Base-by-base conservation (phyloP, 768 basidiomycete genomes). In the Daedaleopsis nitida region DNA sequence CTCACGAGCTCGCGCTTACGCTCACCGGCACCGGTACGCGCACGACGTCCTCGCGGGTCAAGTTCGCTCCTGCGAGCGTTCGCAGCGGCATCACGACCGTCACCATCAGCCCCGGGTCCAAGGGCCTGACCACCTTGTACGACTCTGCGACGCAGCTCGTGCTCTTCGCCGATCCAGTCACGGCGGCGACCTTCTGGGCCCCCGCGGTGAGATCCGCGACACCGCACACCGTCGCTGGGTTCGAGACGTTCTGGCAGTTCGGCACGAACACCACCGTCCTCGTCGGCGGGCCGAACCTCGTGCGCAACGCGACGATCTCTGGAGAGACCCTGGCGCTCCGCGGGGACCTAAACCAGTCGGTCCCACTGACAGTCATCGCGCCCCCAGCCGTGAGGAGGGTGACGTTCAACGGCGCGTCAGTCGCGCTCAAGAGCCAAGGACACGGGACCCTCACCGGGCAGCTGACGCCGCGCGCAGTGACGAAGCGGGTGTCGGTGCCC, bases 111-210 rank as follows among this genome's bases (percentile, higher is more conserved):
- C 66, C 53, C 14, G 89, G 89, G 5, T 75, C 84, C 57, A 66
- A 77, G 37, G 86, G 86, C 7, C 74, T 89, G 5, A 75, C 87
- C 43, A 84, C 88, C 0, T 66, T 91, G 23, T 85, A 83, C 77
- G 89, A 92, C 63, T 86, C 87, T 0, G 77, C 82, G 48, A 80
- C 80, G 1, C 87, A 91, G 65, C 78, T 92, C 17, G 72, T 94
- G 32, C 74, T 92, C 12, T 92, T 80, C 68, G 83, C 85, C 10
- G 91, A 93, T 69, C 80, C 85, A 0, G 74, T 68, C 12, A 88
- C 88, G 0, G 86, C 87, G 3, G 83, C 80, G 42, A 88, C 86
- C 0, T 91, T 92, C 77, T 94, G 89, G 86, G 80, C 87, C 9
- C 92, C 92, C 3, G 80, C 83, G 17, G 78, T 94, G 48, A 39